Conservation (phyloP, 768 basidiomycete species). For the Galerina marginata region DNA sequence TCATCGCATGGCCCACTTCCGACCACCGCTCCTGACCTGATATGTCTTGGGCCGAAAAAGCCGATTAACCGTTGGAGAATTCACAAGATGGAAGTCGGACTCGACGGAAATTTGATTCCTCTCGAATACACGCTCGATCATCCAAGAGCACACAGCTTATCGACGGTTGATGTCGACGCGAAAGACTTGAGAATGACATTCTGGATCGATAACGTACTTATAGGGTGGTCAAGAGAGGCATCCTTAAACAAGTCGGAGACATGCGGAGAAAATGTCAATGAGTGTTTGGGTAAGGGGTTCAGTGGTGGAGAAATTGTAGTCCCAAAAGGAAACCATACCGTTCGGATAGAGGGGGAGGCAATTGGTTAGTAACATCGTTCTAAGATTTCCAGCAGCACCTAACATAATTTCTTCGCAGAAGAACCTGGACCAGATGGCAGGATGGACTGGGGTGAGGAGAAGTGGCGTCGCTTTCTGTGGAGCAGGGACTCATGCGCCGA, state of each 20-base stretch:
- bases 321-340: conserved; percentile 26
- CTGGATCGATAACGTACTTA: conserved; percentile 21
- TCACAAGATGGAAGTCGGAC: conserved; percentile 21
- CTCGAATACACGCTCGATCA: conserved; percentile 25
- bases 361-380: too few relatives aligned
- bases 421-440: too few relatives aligned
- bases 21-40: too few relatives aligned
- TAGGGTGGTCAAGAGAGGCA: too few relatives aligned
- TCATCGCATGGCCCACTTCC: too few relatives aligned
- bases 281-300: conserved; percentile 22
- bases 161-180: conserved; percentile 24
- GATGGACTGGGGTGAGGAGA: too few relatives aligned
- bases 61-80: too few relatives aligned
- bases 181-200: conserved; percentile 26
- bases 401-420: too few relatives aligned
- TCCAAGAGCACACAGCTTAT: conserved; percentile 20
- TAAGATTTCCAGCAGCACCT: too few relatives aligned
- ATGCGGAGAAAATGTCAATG: conserved; percentile 21
- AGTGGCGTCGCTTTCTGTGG: too few relatives aligned
- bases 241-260: conserved; percentile 9
- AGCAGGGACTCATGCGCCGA: too few relatives aligned
- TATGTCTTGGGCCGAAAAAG: too few relatives aligned
- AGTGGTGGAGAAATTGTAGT: conserved; percentile 23
- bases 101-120: conserved; percentile 21
- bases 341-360: conserved; percentile 27